Conservation (phyloP, 129 eudicot genomes). For the Pulicaria dysenterica region DNA sequence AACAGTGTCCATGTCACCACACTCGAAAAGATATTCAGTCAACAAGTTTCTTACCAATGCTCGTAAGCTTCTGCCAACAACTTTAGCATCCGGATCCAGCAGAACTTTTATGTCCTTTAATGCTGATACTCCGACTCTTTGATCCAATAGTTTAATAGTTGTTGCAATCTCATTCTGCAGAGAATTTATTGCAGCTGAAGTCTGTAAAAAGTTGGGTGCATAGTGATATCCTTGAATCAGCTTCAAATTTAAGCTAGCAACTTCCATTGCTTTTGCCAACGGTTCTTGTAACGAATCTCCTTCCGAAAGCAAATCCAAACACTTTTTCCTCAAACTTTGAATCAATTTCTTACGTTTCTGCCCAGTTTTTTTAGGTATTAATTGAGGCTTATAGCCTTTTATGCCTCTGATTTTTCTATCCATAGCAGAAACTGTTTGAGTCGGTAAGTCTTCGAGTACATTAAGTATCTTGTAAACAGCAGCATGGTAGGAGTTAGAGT, state of each 20-base stretch:
- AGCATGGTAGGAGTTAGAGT: slow-evolving; percentile 45
- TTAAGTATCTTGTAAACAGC: slow-evolving; percentile 54
- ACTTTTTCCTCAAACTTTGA: slow-evolving; percentile 36
- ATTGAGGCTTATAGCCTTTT: slow-evolving; percentile 45
- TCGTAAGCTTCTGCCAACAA: slow-evolving; percentile 37
- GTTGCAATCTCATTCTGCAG: slow-evolving; percentile 60
- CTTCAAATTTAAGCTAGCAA: slow-evolving; percentile 55
- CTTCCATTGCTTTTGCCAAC: slow-evolving; percentile 61
- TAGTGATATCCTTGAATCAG: slow-evolving; percentile 36
- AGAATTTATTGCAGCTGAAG: slow-evolving; percentile 43
- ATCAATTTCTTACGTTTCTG: slow-evolving; percentile 35
- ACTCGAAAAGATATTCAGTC: slow-evolving; percentile 73
- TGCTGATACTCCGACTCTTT: slow-evolving; percentile 39
- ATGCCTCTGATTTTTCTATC: slow-evolving; percentile 59
- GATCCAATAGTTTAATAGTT: slow-evolving; percentile 49
- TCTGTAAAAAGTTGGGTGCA: slow-evolving; percentile 40
- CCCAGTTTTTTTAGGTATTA: slow-evolving; percentile 34
- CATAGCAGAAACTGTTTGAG: slow-evolving; percentile 55
- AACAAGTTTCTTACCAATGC: slow-evolving; percentile 46
- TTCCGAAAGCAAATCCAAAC: slow-evolving; percentile 39
- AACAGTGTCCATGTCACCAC: slow-evolving; percentile 65
- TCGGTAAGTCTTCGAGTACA: slow-evolving; percentile 52
- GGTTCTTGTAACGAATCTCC: slow-evolving; percentile 47
- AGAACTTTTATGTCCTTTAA: slow-evolving; percentile 43
- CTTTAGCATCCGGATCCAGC: slow-evolving; percentile 43